Conservation (phyloP, 257 asterid species). For the Galeopsis tetrahit region DNA sequence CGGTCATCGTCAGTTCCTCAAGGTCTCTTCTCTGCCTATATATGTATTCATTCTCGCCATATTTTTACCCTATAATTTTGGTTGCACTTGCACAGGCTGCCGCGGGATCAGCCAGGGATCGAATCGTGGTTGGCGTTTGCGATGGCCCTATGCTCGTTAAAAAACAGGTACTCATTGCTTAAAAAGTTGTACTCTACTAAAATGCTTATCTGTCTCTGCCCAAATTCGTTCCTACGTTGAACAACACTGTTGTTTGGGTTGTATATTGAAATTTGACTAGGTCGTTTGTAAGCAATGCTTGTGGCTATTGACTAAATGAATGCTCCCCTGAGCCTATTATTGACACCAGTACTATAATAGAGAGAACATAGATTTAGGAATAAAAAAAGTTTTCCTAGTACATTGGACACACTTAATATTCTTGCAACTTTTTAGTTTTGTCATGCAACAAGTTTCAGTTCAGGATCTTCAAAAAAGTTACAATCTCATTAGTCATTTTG, state of each 20-base stretch:
- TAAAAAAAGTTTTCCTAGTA: not conserved
- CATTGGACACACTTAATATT: no score
- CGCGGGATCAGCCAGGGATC: slow-evolving; percentile 61
- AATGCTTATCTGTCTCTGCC: not conserved
- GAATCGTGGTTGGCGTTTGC: slow-evolving; percentile 87
- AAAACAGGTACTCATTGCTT: slow-evolving; percentile 56
- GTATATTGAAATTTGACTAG: not conserved
- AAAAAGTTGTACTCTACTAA: not conserved
- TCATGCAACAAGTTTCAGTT: not conserved
- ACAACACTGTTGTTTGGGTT: not conserved
- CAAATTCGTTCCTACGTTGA: not conserved
- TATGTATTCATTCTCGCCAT: not conserved
- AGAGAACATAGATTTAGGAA: not conserved
- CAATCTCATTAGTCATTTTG: not conserved
- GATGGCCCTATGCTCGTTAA: slow-evolving; percentile 87
- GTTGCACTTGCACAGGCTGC: slow-evolving; percentile 58
- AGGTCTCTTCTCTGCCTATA: slow-evolving; percentile 42
- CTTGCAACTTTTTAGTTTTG: not conserved
- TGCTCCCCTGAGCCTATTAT: slow-evolving; percentile 5
- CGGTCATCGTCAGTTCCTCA: slow-evolving; percentile 92
- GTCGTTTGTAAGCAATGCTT: not conserved
- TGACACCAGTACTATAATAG: not conserved
- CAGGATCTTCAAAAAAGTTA: not conserved
- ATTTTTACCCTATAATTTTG: not conserved
- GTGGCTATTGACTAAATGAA: slow-evolving; percentile 14